phyloP scores from a whole-genome alignment of 352 stramenopile genomes.

The Phytophthora uliginosa region DNA sequence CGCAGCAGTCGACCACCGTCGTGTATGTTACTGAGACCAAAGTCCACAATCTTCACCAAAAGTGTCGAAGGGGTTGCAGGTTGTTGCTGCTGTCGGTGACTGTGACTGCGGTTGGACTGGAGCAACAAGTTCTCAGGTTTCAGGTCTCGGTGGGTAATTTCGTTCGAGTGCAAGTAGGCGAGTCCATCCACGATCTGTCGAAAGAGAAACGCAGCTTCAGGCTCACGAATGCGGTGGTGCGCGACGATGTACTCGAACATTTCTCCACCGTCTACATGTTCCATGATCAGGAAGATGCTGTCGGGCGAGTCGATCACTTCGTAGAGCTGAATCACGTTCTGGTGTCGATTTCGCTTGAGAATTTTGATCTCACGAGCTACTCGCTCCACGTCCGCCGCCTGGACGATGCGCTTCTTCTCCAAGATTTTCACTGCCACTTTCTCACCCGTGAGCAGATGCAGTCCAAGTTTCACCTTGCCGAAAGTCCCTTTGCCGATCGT shows the following conservation, averaged over 20 bases:
- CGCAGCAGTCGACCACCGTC: constrained; percentile 80
- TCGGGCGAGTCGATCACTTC: constrained; percentile 76
- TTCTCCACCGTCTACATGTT: constrained; percentile 92
- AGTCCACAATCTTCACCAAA: constrained; percentile 92
- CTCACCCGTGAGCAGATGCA: constrained; percentile 92
- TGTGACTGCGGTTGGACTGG: constrained; percentile 54
- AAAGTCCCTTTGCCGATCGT: constrained; percentile 96
- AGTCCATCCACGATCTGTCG: constrained; percentile 93
- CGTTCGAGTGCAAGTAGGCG: constrained; percentile 91
- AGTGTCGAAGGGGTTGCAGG: constrained; percentile 17
- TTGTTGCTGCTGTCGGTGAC: constrained; percentile 27
- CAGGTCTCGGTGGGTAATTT: constrained; percentile 92
- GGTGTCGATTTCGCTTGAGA: constrained; percentile 91
- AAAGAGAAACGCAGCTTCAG: constrained; percentile 75
- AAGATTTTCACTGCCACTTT: constrained; percentile 95
- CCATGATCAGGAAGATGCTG: constrained; percentile 95
- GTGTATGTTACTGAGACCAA: constrained; percentile 94
- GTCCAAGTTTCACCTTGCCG: constrained; percentile 92
- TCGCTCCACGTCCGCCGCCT: constrained; percentile 89
- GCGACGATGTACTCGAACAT: constrained; percentile 97
- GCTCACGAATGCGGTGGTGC: constrained; percentile 87
- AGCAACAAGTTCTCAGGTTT: constrained; percentile 95
- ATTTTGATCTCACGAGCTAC: constrained; percentile 96
- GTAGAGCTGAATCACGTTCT: constrained; percentile 90
- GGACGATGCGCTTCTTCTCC: constrained; percentile 93